phyloP scores from a whole-genome alignment of 176 grass and related monocot species.

The Typha latifolia region DNA sequence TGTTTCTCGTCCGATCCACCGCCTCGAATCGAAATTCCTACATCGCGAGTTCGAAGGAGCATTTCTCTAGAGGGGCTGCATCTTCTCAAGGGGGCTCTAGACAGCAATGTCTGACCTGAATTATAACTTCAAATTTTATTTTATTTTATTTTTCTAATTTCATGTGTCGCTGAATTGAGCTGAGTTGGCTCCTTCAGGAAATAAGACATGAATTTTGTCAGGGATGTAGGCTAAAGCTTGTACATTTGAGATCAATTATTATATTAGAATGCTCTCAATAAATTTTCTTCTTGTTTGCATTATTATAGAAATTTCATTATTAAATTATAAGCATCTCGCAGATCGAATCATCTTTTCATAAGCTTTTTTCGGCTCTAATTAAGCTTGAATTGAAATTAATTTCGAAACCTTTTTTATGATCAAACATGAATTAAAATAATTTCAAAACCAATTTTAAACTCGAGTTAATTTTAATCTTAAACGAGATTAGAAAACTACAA shows the following conservation, averaged over 20 bases:
- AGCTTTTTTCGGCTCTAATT: too few species aligned
- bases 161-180: neutral
- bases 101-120: constrained; percentile 41
- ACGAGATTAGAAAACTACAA: too few species aligned
- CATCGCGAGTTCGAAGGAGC: constrained; percentile 64
- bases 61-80: constrained; percentile 84
- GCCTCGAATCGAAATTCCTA: constrained; percentile 75
- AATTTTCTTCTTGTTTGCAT: too few species aligned
- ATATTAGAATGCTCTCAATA: neutral
- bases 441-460: too few species aligned
- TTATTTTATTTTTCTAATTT: neutral
- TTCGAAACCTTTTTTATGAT: too few species aligned
- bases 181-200: constrained; percentile 1
- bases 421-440: too few species aligned
- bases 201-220: constrained; percentile 11
- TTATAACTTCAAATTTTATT: neutral
- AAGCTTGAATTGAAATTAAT: too few species aligned
- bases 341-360: too few species aligned
- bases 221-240: constrained; percentile 6
- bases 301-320: too few species aligned
- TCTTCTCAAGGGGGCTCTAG: constrained; percentile 67
- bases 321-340: too few species aligned
- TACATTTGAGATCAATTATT: constrained; percentile 6
- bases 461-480: too few species aligned
- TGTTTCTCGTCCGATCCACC: constrained; percentile 78